Conservation (phyloP, 306 rosid species). For the Ziziphus jujuba region DNA sequence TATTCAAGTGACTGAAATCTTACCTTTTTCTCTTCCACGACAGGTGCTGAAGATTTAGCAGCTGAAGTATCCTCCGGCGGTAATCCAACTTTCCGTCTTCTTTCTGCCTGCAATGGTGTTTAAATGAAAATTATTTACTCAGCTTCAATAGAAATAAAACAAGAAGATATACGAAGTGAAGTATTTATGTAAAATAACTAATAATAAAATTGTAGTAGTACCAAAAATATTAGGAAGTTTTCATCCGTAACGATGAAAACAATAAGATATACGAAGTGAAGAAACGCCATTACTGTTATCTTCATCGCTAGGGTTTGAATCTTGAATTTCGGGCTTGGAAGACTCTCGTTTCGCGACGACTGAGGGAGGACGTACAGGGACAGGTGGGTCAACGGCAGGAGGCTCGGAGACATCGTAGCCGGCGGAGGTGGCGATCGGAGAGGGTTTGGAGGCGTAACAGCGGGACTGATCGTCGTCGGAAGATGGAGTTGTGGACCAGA, state of each 20-base stretch:
- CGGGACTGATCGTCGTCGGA: constrained; percentile 45
- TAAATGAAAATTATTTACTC: not conserved
- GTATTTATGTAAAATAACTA: no score
- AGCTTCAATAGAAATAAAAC: not conserved
- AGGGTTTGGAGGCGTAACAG: constrained; percentile 42
- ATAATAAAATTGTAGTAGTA: no score
- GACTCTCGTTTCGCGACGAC: constrained; percentile 36
- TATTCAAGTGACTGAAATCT: constrained; percentile 17
- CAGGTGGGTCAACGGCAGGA: constrained; percentile 46
- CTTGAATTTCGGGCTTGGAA: constrained; percentile 36
- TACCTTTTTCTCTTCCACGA: constrained; percentile 92
- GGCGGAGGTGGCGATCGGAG: constrained; percentile 12
- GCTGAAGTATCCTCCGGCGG: constrained; percentile 76
- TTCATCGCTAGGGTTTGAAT: constrained; percentile 30
- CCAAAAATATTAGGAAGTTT: no score
- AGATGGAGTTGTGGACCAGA: constrained; percentile 66
- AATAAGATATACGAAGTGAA: no score
- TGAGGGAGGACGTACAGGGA: constrained; percentile 47
- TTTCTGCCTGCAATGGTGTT: constrained; percentile 65
- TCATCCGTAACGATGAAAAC: no score
- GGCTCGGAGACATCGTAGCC: constrained; percentile 12
- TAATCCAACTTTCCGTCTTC: constrained; percentile 87
- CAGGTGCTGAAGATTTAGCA: constrained; percentile 63
- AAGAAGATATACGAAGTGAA: not conserved
- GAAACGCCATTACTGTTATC: constrained; percentile 30